Conservation (phyloP, 1,139 yeast genomes). For the Magnusiomyces ingens region DNA sequence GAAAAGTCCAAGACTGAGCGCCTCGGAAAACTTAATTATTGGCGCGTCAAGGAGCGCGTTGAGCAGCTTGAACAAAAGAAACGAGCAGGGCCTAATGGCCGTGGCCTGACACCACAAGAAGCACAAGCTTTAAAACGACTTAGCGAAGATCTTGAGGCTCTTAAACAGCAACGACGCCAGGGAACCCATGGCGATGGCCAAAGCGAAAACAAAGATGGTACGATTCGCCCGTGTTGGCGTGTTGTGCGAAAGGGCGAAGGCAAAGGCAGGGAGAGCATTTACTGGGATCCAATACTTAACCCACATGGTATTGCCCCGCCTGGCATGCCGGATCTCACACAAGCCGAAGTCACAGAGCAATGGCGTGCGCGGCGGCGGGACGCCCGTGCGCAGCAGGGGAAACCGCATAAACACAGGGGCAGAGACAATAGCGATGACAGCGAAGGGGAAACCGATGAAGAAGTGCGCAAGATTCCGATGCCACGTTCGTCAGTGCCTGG, state of each 20-base stretch:
- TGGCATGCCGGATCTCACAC: constrained; percentile 19
- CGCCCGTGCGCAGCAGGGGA: no score
- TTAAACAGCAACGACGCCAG: constrained; percentile 18
- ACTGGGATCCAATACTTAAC: constrained; percentile 27
- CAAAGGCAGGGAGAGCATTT: constrained; percentile 22
- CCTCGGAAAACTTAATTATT: constrained; percentile 20
- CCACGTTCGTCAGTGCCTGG: constrained; percentile 19
- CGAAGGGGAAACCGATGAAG: constrained; percentile 20
- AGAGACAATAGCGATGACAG: constrained; percentile 19
- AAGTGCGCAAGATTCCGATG: constrained; percentile 23
- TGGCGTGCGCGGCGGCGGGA: no score
- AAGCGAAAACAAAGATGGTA: constrained; percentile 2
- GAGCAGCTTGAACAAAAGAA: constrained; percentile 17
- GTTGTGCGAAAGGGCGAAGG: constrained; percentile 13
- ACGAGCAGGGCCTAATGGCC: constrained; percentile 4
- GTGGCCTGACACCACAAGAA: constrained; percentile 14
- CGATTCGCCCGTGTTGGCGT: constrained; percentile 9
- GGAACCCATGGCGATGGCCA: constrained; percentile 19
- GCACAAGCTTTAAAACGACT: constrained; percentile 20
- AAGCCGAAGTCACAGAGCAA: constrained; percentile 2
- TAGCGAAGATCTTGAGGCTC: constrained; percentile 20
- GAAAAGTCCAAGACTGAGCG: constrained; percentile 20
- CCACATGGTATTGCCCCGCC: constrained; percentile 27
- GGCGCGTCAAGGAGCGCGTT: constrained; percentile 20
- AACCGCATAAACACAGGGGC: constrained; percentile 4